Percentiles rank a stretch among this genome's conserved stretches.
These are phyloP conservation scores for Exophiala calicioides DNA, from an alignment of 2,329 filamentous ascomycete genomes.

Conservation along the genomic window DNA sequence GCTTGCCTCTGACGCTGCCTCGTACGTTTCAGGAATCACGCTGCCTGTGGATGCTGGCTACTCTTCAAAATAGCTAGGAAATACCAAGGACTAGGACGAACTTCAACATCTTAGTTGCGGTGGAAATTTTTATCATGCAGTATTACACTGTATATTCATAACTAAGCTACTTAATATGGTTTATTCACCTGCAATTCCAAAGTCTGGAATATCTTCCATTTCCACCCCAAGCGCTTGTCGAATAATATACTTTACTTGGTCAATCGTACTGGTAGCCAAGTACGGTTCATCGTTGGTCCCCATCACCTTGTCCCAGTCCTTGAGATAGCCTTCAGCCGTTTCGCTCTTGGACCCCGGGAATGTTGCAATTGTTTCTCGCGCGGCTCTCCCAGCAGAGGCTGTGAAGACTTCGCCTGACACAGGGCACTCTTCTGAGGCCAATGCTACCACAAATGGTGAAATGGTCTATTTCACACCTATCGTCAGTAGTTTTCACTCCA, in stretches of 20 bases:
- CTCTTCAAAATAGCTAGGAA: background rate
- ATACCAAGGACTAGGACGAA: background rate
- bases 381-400: slow-evolving; percentile 12
- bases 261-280: slow-evolving; percentile 10
- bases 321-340: slow-evolving; percentile 10
- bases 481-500: too few species aligned
- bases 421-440: slow-evolving; percentile 18
- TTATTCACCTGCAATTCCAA: slow-evolving; percentile 8
- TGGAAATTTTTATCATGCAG: too few species aligned
- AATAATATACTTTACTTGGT: slow-evolving; percentile 20
- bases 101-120: too few species aligned
- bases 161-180: too few species aligned
- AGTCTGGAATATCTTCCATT: slow-evolving; percentile 20
- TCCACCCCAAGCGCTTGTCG: slow-evolving; percentile 14
- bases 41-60: slow-evolving; percentile 37
- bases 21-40: slow-evolving; percentile 36
- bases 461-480: slow-evolving; percentile 4
- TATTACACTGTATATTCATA: too few species aligned
- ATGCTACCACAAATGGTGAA: slow-evolving; percentile 11
- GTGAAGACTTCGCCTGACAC: slow-evolving; percentile 18
- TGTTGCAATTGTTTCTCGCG: slow-evolving; percentile 15
- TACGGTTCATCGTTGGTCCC: slow-evolving; percentile 11
- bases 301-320: slow-evolving; percentile 17
- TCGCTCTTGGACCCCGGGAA: slow-evolving; percentile 16
- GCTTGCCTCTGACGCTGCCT: slow-evolving; percentile 37